A percentile compares a stretch with the other conserved stretches of the same genome.
These are phyloP conservation scores for Wallacemonas sp. DNA, from an alignment of 208 protist genomes.

Conservation along the genomic window DNA sequence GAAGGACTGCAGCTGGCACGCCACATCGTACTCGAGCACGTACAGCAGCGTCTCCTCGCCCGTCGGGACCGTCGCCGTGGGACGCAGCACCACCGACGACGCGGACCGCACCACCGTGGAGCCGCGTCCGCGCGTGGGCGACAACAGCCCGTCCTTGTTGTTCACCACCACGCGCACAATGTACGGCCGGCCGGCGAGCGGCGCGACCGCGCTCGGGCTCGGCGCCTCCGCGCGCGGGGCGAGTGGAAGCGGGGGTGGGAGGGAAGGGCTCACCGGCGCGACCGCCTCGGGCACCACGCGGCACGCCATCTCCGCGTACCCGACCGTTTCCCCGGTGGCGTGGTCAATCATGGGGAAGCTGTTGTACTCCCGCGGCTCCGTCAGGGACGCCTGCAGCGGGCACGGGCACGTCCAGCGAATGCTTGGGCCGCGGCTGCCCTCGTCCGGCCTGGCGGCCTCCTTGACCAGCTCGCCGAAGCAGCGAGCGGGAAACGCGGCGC, in stretches of 20 bases:
- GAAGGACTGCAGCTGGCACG: constrained; percentile 84
- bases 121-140: background rate
- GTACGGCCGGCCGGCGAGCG: constrained; percentile 62
- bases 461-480: constrained; percentile 49
- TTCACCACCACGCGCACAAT: constrained; percentile 84
- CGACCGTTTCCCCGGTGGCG: constrained; percentile 43
- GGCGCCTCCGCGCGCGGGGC: background rate
- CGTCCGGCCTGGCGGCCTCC: constrained; percentile 13
- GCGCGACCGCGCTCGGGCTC: background rate
- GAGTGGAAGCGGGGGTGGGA: constrained; percentile 1
- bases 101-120: background rate
- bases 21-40: constrained; percentile 78
- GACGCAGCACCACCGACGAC: background rate
- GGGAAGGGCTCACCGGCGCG: background rate
- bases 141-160: constrained; percentile 22
- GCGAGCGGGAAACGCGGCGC: constrained; percentile 41
- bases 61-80: constrained; percentile 16
- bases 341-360: constrained; percentile 54
- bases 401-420: constrained; percentile 43
- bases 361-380: constrained; percentile 27
- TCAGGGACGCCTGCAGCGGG: constrained; percentile 22
- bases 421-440: background rate
- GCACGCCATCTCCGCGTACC: constrained; percentile 82
- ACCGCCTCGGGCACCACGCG: constrained; percentile 41
- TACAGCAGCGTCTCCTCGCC: constrained; percentile 62